Conservation (phyloP, 306 rosid species). For the Begonia loranthoides region DNA sequence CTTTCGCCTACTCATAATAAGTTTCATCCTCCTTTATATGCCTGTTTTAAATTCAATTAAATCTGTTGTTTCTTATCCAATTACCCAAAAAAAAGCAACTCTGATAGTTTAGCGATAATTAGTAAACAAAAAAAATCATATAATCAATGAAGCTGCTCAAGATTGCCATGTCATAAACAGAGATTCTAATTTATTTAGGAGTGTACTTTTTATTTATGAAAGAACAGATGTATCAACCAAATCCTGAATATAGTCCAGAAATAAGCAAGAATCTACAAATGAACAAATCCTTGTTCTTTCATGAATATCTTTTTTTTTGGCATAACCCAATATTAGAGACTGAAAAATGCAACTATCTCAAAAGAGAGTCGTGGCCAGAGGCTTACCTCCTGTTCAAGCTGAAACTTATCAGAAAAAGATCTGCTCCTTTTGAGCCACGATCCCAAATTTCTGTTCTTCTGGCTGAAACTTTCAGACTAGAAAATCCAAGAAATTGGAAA, state of each 20-base stretch:
- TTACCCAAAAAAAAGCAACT: too few relatives aligned
- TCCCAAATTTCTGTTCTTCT: constrained; percentile 14
- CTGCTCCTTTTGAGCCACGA: constrained; percentile 16
- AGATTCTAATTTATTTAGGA: too few relatives aligned
- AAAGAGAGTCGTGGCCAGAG: constrained; percentile 2
- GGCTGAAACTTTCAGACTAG: constrained; percentile 24
- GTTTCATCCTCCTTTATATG: too few relatives aligned
- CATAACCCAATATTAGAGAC: neutral
- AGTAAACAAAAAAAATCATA: too few relatives aligned
- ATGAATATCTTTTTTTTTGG: neutral
- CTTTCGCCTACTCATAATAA: too few relatives aligned
- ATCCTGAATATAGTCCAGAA: neutral
- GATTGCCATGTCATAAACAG: too few relatives aligned
- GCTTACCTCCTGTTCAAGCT: constrained; percentile 72
- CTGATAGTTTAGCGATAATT: too few relatives aligned
- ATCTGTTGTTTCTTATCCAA: too few relatives aligned
- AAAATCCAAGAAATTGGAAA: constrained; percentile 7
- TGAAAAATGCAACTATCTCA: too few relatives aligned
- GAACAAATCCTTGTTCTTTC: neutral
- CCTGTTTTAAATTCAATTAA: too few relatives aligned
- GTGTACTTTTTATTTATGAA: neutral
- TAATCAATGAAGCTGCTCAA: too few relatives aligned
- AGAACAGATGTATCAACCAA: neutral
- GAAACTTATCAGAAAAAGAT: constrained; percentile 29
- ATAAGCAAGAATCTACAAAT: neutral